Base-by-base conservation (phyloP, 139 green algal genomes). In the Zygnema cylindricum region DNA sequence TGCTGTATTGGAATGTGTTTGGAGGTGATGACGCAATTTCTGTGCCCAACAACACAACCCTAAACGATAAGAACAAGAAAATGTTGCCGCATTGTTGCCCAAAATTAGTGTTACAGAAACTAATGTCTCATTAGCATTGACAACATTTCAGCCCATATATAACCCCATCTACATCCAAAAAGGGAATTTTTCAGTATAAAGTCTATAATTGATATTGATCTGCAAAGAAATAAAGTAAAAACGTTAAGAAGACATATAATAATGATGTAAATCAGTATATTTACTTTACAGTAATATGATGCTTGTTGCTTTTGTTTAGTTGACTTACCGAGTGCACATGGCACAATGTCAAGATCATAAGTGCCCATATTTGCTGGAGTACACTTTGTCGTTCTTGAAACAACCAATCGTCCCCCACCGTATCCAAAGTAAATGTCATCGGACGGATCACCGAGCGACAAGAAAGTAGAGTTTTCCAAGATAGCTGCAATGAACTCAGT, bases 291-390 rank as follows among this genome's bases (percentile, higher is more conserved):
- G n/a, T n/a, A n/a, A n/a, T n/a, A n/a, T n/a, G n/a, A n/a, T n/a
- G n/a, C n/a, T n/a, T n/a, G n/a, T n/a, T 16, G 36, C 11, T 42
- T 16, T 38, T 54, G 41, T 3, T 33, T 55, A n/a, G n/a, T n/a
- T n/a, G n/a, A 83, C 76, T 41, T 55, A 83, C 76, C 49, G 3
- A 83, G 76, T 33, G 71, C 76, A 35, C 76, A 83, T 23, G 76
- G 76, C 32, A 83, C 0, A n/a, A n/a, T n/a, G n/a, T n/a, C n/a
- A 0, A 55, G 76, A 7, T 36, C 76, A 7, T 83, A 49, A 21
- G 16, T 22, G 76, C 32, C 76, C 2, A 69, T 30, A 35, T 83
- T 73, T 30, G 35, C 0, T 32, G 76, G 76, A 1, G 76, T 2
- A 35, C 76, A 83, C 32, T 49, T 55, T 35, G 49, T 49, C 76